These are phyloP conservation scores for Actinomortierella wolfii DNA, from an alignment of 371 early-diverging fungal genomes.

Conservation along the genomic window DNA sequence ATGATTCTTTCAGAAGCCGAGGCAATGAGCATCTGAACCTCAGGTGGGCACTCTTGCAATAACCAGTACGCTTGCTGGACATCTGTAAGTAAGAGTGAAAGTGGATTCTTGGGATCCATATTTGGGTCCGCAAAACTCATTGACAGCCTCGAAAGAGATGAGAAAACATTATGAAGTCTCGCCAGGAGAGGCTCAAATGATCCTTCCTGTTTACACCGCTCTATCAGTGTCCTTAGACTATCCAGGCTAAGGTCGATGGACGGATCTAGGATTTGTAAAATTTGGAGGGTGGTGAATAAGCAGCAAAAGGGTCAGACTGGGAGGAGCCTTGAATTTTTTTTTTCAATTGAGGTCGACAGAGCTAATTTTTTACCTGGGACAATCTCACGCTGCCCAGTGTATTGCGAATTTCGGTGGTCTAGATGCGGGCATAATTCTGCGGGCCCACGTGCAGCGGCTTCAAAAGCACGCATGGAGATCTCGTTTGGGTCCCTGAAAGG, in stretches of 20 bases:
- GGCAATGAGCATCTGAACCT: constrained; percentile 31
- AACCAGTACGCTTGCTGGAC: constrained; percentile 46
- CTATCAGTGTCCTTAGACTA: constrained; percentile 26
- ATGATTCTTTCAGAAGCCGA: constrained; percentile 45
- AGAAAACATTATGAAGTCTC: constrained; percentile 33
- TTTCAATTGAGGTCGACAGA: too few species aligned
- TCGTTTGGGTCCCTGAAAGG: constrained; percentile 31
- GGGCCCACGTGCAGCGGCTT: constrained; percentile 16
- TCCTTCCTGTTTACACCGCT: constrained; percentile 29
- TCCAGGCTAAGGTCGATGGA: constrained; percentile 27
- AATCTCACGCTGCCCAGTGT: constrained; percentile 25
- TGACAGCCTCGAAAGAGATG: constrained; percentile 38
- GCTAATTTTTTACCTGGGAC: constrained; percentile 37
- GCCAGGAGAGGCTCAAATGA: constrained; percentile 25
- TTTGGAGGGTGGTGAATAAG: not conserved
- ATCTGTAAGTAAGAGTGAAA: constrained; percentile 32
- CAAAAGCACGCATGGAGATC: constrained; percentile 27
- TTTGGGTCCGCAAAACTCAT: constrained; percentile 44
- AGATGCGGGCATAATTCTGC: constrained; percentile 31
- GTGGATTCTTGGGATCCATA: constrained; percentile 28
- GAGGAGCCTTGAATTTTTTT: too few species aligned
- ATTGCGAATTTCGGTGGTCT: constrained; percentile 6
- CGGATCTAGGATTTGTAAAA: constrained; percentile 12
- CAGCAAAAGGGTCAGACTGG: not conserved
- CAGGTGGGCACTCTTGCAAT: constrained; percentile 34